Evolutionary conservation across 1,284 basidiomycete genomes (phyloP).

Genomic region (Naganishia cerealis): DNA sequence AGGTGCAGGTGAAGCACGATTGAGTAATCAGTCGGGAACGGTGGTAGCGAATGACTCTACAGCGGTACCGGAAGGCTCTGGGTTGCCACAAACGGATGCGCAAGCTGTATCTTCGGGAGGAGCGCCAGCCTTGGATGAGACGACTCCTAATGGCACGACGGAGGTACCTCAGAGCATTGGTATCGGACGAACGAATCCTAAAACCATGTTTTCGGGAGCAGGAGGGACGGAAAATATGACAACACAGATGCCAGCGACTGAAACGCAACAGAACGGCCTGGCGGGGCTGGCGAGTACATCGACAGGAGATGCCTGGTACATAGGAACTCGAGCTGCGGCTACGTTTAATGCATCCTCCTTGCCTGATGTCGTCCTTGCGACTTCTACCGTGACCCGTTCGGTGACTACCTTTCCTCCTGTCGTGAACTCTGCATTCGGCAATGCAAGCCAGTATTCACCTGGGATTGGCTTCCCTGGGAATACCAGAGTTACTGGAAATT

Average conservation of each 20-base stretch:
- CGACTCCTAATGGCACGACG: no score
- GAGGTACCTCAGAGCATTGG: background rate
- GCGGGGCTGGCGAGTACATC: background rate
- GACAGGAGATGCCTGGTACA: background rate
- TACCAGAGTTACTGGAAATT: background rate
- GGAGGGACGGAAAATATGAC: background rate
- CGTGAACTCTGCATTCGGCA: background rate
- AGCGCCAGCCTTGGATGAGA: no score
- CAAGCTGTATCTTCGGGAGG: no score
- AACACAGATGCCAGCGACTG: background rate
- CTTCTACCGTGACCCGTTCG: background rate
- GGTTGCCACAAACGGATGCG: no score
- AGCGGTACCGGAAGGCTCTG: no score
- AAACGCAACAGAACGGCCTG: background rate
- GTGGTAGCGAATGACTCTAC: background rate
- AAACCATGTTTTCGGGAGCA: background rate
- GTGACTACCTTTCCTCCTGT: background rate
- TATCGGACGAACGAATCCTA: background rate
- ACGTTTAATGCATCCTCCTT: background rate
- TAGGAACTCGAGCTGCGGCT: background rate
- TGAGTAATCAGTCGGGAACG: background rate
- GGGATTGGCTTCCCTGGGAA: background rate
- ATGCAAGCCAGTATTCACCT: background rate
- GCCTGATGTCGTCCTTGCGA: background rate
- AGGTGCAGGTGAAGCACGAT: background rate